Conservation (phyloP, 805 yeast species). For the Blastobotrys robertii region DNA sequence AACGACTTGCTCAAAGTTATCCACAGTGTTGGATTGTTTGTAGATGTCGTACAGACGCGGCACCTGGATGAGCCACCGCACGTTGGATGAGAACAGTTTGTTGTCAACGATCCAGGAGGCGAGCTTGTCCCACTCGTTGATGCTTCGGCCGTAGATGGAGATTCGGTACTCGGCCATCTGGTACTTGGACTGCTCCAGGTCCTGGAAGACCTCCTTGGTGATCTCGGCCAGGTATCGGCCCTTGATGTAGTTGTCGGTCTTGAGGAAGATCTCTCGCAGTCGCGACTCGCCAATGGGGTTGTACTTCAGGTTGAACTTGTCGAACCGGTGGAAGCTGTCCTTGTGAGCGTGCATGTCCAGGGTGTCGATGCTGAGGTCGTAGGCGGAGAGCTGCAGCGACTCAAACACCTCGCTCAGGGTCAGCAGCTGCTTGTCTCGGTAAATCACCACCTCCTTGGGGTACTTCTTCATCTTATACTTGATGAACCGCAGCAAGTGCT, state of each 20-base stretch:
- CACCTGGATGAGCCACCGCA: slow-evolving; percentile 92
- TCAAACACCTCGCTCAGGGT: slow-evolving; percentile 85
- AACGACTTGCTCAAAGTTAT: slow-evolving; percentile 65
- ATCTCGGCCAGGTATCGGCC: slow-evolving; percentile 90
- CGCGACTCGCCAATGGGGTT: slow-evolving; percentile 98
- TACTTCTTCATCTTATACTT: slow-evolving; percentile 84
- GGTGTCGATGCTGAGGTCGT: slow-evolving; percentile 91
- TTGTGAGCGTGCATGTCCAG: slow-evolving; percentile 99
- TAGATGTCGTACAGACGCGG: slow-evolving; percentile 91
- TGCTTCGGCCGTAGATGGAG: slow-evolving; percentile 83
- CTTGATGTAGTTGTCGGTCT: slow-evolving; percentile 85
- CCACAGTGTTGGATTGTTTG: slow-evolving; percentile 61
- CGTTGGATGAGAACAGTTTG: slow-evolving; percentile 83
- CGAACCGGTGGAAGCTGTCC: slow-evolving; percentile 96
- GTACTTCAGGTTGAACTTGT: slow-evolving; percentile 92
- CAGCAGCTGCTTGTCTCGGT: slow-evolving; percentile 82
- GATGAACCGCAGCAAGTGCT: slow-evolving; percentile 87
- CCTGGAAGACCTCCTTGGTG: slow-evolving; percentile 88
- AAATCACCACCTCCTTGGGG: slow-evolving; percentile 84
- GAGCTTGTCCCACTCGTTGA: slow-evolving; percentile 89
- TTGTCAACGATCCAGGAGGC: slow-evolving; percentile 95
- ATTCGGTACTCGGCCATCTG: slow-evolving; percentile 97
- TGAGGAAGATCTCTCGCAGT: slow-evolving; percentile 87
- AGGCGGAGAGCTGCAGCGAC: slow-evolving; percentile 83
- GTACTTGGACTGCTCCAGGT: slow-evolving; percentile 88